Percentiles rank a stretch among this genome's conserved stretches.
Evolutionary conservation across 169 alveolate species (phyloP).

Genomic region (Cyclospora cayetanensis): DNA sequence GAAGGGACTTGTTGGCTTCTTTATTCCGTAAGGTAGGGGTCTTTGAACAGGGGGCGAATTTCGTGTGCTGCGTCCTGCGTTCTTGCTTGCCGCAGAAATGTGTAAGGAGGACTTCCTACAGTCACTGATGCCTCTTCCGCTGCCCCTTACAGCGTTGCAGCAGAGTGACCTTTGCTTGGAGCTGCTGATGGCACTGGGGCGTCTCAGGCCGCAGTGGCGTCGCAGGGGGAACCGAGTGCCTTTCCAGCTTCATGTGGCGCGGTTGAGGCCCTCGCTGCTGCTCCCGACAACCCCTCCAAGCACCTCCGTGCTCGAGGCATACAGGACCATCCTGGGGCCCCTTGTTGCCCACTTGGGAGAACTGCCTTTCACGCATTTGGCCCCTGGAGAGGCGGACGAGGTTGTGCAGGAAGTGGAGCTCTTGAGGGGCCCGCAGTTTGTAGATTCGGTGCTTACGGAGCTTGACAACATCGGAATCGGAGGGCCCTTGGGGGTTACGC

Average conservation of each 20-base stretch:
- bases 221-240: background rate
- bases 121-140: background rate
- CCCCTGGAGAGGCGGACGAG: slow-evolving; percentile 32
- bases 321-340: slow-evolving; percentile 15
- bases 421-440: background rate
- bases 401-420: background rate
- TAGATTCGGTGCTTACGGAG: background rate
- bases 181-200: slow-evolving; percentile 32
- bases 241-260: slow-evolving; percentile 39
- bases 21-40: background rate
- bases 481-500: background rate
- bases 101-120: background rate
- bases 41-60: background rate
- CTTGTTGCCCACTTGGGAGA: slow-evolving; percentile 3
- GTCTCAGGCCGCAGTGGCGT: slow-evolving; percentile 59
- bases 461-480: background rate
- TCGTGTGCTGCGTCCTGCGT: background rate
- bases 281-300: background rate
- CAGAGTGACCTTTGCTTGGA: slow-evolving; percentile 17
- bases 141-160: slow-evolving; percentile 49
- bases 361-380: background rate
- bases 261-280: background rate
- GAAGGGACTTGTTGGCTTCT: no score
- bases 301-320: background rate
- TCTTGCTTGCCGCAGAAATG: background rate